These are phyloP conservation scores for Trichosporon faecale DNA, from an alignment of 1,284 basidiomycete genomes.

Conservation along the genomic window DNA sequence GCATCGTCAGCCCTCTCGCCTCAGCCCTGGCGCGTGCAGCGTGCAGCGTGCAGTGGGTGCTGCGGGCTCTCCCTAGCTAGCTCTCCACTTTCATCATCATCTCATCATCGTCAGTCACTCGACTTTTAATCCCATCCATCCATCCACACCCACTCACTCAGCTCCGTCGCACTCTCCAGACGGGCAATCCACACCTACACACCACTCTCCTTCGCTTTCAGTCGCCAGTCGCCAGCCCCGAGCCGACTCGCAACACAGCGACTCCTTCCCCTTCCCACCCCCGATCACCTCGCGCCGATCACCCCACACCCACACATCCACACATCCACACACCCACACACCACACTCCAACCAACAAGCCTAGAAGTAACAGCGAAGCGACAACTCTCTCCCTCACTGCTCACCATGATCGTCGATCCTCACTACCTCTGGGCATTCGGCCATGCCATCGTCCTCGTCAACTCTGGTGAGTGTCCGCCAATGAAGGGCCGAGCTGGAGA, in stretches of 20 bases:
- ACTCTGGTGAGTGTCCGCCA: constrained; percentile 29
- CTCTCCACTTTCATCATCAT: neutral
- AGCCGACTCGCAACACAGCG: too few relatives aligned
- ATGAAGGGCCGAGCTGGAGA: neutral
- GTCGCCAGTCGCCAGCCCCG: too few relatives aligned
- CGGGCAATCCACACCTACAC: neutral
- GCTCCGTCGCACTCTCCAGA: neutral
- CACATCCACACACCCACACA: neutral
- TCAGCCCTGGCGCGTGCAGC: too few relatives aligned
- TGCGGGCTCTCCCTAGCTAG: too few relatives aligned
- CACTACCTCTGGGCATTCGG: constrained; percentile 51
- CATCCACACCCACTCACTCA: neutral
- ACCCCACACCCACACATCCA: too few relatives aligned
- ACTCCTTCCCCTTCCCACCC: too few relatives aligned
- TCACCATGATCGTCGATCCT: constrained; percentile 39
- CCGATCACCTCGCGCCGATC: too few relatives aligned
- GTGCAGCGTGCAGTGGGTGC: too few relatives aligned
- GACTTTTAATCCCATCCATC: neutral
- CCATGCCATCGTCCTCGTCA: constrained; percentile 43
- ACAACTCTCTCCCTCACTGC: neutral
- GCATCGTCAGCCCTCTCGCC: too few relatives aligned
- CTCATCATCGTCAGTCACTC: constrained; percentile 2
- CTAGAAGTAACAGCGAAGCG: neutral
- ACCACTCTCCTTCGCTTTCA: neutral
- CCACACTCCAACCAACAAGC: neutral